phyloP scores from a whole-genome alignment of 805 yeast species.

The Candida michaelii region DNA sequence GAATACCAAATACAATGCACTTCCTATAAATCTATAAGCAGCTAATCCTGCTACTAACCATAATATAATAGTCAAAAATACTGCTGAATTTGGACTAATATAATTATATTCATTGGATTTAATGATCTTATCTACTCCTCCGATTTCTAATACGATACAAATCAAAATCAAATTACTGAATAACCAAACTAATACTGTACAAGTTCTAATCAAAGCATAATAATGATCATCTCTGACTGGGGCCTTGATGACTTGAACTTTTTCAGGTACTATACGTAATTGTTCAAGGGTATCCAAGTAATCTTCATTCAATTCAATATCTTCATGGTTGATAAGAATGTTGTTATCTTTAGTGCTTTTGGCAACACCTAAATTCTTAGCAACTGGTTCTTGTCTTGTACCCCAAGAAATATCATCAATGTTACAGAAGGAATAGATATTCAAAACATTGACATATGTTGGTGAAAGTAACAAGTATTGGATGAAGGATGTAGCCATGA shows the following conservation, averaged over 20 bases:
- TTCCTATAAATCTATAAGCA: conserved; percentile 75
- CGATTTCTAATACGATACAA: conserved; percentile 81
- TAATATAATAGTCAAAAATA: conserved; percentile 78
- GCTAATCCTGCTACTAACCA: conserved; percentile 96
- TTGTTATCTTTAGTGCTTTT: conserved; percentile 48
- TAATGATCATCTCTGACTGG: conserved; percentile 61
- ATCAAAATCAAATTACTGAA: conserved; percentile 78
- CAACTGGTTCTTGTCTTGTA: conserved; percentile 76
- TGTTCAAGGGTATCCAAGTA: conserved; percentile 66
- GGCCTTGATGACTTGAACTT: conserved; percentile 17
- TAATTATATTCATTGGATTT: conserved; percentile 30
- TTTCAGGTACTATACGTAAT: conserved; percentile 44
- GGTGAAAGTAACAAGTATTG: conserved; percentile 88
- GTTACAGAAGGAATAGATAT: conserved; percentile 94
- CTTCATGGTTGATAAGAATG: conserved; percentile 50
- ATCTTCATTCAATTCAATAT: conserved; percentile 72
- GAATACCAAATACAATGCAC: conserved; percentile 54
- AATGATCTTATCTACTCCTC: conserved; percentile 58
- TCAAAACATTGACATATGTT: conserved; percentile 84
- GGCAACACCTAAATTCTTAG: conserved; percentile 80
- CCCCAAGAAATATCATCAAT: conserved; percentile 98
- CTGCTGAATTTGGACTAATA: conserved; percentile 48
- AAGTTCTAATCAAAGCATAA: conserved; percentile 85
- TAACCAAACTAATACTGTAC: conserved; percentile 89
- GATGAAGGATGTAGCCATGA: conserved; percentile 81